Base-by-base conservation (phyloP, 2,329 filamentous ascomycete genomes). In the Talaromyces sp. region DNA sequence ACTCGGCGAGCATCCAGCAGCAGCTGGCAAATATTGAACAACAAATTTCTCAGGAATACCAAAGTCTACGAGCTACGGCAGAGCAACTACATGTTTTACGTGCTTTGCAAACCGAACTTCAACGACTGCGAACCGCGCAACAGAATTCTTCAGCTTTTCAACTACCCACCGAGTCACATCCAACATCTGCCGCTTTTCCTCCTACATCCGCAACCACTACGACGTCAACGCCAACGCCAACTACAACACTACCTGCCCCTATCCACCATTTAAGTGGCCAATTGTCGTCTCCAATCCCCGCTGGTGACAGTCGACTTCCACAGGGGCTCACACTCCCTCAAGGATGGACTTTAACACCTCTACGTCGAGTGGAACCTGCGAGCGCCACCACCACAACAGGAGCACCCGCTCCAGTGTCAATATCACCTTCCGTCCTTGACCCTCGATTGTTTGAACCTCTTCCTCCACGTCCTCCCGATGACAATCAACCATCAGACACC, bases 61-160 rank as follows among this genome's bases (percentile, higher is more conserved):
- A 82, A 48, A 76, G 75, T 41, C 75, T 93, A 17, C 82, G 86
- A 46, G 67, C 82, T 35, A 83, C 84, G 15, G 82, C 88, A 53
- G 81, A 86, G 35, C 88, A 94, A 68, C 69, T 92, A 4, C 81
- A 84, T 50, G 75, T 83, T n/a, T 76, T 91, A n/a, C 81, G 86
- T 54, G 75, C 84, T 15, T 77, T 94, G 60, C 82, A 89, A 60
- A 74, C 76, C 19, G 89, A 94, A 69, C 71, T 94, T 52, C 77
- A 82, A 35, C 81, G 87, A 60, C 76, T 92, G 56, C 84, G 87
- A 22, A 78, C 77, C 61, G 62, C 75, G 39, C 80, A 81, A 57
- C 63, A 64, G 22, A 68, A 66, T 5, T 40, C 54, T 48, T 21
- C 19, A 45, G n/a, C 46, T 10, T 40, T 56, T 13, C 57, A 40